These are phyloP conservation scores for Sicyos edulis DNA, from an alignment of 306 rosid species.

Conservation along the genomic window DNA sequence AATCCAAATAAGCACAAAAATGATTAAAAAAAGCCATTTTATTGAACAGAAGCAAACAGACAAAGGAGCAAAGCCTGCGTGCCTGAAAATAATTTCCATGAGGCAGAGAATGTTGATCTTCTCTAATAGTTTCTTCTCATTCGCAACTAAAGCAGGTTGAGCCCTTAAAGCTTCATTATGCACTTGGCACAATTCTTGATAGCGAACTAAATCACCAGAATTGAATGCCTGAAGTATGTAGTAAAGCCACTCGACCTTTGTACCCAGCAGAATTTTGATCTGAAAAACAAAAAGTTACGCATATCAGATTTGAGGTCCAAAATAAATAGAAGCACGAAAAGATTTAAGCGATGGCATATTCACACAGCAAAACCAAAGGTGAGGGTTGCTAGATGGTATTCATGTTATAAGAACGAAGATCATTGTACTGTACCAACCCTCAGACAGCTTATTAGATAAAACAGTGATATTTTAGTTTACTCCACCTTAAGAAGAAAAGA, in stretches of 20 bases:
- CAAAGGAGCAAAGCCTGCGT: constrained; percentile 17
- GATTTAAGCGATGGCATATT: too few species aligned
- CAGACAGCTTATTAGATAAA: too few species aligned
- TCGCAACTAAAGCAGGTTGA: constrained; percentile 89
- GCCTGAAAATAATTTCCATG: constrained; percentile 99
- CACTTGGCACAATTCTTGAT: constrained; percentile 86
- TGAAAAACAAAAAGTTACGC: constrained; percentile 27
- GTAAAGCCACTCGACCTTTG: constrained; percentile 99
- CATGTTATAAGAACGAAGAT: too few species aligned
- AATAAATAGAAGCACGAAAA: too few species aligned
- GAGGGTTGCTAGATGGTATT: too few species aligned
- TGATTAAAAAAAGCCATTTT: neutral
- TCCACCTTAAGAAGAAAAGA: too few species aligned
- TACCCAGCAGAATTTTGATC: constrained; percentile 79
- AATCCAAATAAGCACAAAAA: constrained; percentile 20
- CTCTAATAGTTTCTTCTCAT: constrained; percentile 81
- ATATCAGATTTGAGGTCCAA: too few species aligned
- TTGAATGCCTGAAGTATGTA: constrained; percentile 93
- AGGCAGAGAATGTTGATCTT: constrained; percentile 96
- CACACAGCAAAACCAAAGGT: too few species aligned
- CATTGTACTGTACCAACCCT: too few species aligned
- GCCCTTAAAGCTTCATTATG: constrained; percentile 86
- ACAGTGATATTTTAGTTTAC: too few species aligned
- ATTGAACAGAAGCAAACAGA: neutral
- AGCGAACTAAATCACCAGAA: constrained; percentile 80